Evolutionary conservation across 805 yeast species (phyloP), one percentile per base, ranked within the genome.

Genomic region (Candida morakotiae): DNA sequence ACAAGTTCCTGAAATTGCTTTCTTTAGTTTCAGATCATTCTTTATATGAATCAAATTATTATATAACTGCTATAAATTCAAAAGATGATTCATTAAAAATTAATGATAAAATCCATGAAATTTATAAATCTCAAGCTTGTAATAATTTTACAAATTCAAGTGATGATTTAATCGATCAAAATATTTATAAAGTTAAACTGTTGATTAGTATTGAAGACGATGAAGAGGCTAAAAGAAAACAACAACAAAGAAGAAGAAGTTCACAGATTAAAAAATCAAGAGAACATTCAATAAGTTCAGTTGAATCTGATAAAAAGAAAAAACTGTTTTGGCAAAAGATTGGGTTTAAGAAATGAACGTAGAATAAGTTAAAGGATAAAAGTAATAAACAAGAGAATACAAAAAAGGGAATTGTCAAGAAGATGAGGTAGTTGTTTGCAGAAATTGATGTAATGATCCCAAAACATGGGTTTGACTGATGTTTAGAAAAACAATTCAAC

Each of bases 141-240:
- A 20, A 15, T 21, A 22, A 15, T 7, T 5, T 9, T 16, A 16
- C 14, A 17, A 25, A 25, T 3, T 29, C 35, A n/a, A 27, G 24
- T 14, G 39, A 33, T 16, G 35, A 30, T 8, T 17, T 16, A 8
- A 29, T 16, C 13, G 30, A 46, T 30, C 49, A 43, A 26, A n/a
- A 26, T 7, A 62, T 64, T 13, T 66, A 67, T 51, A 65, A 64
- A 42, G 71, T 67, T n/a, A 63, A 63, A 40, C 58, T 67, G 18
- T 48, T 67, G 39, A 57, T 67, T 20, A 62, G 63, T 25, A 55
- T 60, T 42, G 51, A 52, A 29, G 65, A 60, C 22, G 64, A 53
- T 7, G 62, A 56, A 18, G 65, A 62, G n/a, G 28, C n/a, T n/a
- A 38, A 39, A 25, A 28, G 29, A 31, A 21, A 23, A 10, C 35